Conservation (phyloP, 2,329 filamentous ascomycete species). For the Oidium heveae region DNA sequence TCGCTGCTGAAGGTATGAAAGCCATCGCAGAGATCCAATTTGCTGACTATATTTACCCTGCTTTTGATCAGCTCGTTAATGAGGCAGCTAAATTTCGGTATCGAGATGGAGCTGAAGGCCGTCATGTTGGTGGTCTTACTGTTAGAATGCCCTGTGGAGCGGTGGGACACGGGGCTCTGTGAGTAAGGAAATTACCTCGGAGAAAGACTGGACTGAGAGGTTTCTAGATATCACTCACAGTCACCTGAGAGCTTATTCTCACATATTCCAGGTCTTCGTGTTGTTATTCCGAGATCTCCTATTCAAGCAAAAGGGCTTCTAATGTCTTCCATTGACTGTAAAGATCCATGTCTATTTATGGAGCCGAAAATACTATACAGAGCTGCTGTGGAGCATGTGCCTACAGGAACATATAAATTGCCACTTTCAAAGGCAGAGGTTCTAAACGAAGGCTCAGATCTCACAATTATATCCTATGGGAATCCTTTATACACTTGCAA, state of each 20-base stretch:
- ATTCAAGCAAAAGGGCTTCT: slow-evolving; percentile 47
- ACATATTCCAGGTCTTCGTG: slow-evolving; percentile 42
- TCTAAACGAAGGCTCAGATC: slow-evolving; percentile 36
- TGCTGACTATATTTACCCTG: slow-evolving; percentile 53
- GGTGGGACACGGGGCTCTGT: slow-evolving; percentile 47
- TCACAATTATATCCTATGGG: slow-evolving; percentile 46
- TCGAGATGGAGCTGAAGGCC: slow-evolving; percentile 31
- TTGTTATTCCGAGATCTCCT: slow-evolving; percentile 45
- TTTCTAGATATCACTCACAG: slow-evolving; percentile 37
- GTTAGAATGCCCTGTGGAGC: slow-evolving; percentile 48
- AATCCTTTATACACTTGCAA: slow-evolving; percentile 45
- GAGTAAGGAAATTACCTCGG: slow-evolving; percentile 8
- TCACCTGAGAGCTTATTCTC: slow-evolving; percentile 47
- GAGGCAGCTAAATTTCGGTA: slow-evolving; percentile 51
- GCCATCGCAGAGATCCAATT: slow-evolving; percentile 77
- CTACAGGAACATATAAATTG: slow-evolving; percentile 38
- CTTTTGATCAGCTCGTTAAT: slow-evolving; percentile 56
- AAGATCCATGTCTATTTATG: slow-evolving; percentile 51
- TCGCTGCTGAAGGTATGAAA: slow-evolving; percentile 73
- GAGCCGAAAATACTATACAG: slow-evolving; percentile 53
- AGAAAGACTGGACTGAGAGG: slow-evolving; percentile 1
- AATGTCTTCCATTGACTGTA: slow-evolving; percentile 32
- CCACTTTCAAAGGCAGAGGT: slow-evolving; percentile 45
- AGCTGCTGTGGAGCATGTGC: slow-evolving; percentile 48
- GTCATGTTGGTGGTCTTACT: slow-evolving; percentile 36